Conservation (phyloP, 495 filamentous ascomycete species). For the Lichina pygmaea region DNA sequence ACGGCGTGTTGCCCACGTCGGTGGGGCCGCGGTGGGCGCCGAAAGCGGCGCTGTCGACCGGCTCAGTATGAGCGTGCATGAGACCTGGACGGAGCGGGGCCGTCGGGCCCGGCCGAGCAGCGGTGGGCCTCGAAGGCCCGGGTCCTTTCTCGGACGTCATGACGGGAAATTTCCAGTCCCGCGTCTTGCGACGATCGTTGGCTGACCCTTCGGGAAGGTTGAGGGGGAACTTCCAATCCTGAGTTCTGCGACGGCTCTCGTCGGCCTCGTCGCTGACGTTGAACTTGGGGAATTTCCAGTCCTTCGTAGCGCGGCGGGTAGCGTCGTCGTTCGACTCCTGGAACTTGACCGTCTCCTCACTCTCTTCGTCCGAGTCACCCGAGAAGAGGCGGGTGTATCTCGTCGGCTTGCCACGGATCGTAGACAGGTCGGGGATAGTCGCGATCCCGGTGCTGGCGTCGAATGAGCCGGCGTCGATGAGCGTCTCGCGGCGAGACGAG, state of each 20-base stretch:
- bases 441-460: conserved; percentile 11
- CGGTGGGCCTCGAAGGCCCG: background rate
- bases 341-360: conserved; percentile 9
- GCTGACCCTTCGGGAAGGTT: conserved; percentile 23
- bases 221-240: conserved; percentile 35
- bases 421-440: conserved; percentile 29
- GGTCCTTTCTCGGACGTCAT: background rate
- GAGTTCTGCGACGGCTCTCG: conserved; percentile 20
- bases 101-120: background rate
- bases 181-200: conserved; percentile 20
- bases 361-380: conserved; percentile 14
- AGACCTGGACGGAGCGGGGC: background rate
- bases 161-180: conserved; percentile 33
- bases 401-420: conserved; percentile 19
- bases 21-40: background rate
- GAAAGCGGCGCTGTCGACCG: no score
- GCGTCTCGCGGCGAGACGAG: conserved; percentile 20
- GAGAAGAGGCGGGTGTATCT: conserved; percentile 10
- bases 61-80: background rate
- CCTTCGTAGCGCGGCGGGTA: conserved; percentile 9
- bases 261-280: conserved; percentile 23
- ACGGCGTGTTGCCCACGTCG: background rate
- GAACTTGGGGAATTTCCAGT: conserved; percentile 17
- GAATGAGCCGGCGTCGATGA: conserved; percentile 29
- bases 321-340: conserved; percentile 7